Evolutionary conservation across 192 early-diverging fungal genomes (phyloP).

Genomic region (Funneliformis geosporum): DNA sequence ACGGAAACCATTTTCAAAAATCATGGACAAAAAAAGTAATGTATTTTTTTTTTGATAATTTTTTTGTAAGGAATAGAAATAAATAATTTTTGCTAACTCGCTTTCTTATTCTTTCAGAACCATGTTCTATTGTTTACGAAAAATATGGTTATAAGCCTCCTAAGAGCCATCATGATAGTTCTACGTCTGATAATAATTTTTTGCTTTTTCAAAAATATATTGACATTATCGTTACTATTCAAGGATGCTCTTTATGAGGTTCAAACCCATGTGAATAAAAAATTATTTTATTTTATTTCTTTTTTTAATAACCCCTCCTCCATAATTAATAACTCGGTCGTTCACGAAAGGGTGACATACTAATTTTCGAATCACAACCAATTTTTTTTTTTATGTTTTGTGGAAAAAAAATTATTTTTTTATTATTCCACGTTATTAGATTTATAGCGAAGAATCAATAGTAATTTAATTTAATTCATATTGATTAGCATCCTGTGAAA

Average conservation of each 20-base stretch:
- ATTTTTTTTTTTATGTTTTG: background rate
- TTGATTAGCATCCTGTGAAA: background rate
- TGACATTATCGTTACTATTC: background rate
- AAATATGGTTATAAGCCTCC: background rate
- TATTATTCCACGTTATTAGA: background rate
- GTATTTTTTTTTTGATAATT: background rate
- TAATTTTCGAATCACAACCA: background rate
- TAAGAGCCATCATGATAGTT: background rate
- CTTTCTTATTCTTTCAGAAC: background rate
- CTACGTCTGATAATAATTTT: background rate
- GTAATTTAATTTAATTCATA: background rate
- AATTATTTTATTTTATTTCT: background rate
- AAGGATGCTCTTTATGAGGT: background rate
- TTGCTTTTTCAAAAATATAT: background rate
- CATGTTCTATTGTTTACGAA: background rate
- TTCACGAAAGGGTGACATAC: background rate
- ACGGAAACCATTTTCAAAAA: background rate
- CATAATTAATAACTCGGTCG: background rate
- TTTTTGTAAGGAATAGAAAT: too few species aligned
- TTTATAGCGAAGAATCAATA: background rate
- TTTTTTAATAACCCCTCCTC: background rate
- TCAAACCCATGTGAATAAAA: background rate
- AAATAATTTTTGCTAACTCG: too few species aligned
- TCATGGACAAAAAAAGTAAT: background rate
- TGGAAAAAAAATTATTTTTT: background rate